Base-by-base conservation (phyloP, 2,329 filamentous ascomycete species). In the Talaromyces verruculosus region DNA sequence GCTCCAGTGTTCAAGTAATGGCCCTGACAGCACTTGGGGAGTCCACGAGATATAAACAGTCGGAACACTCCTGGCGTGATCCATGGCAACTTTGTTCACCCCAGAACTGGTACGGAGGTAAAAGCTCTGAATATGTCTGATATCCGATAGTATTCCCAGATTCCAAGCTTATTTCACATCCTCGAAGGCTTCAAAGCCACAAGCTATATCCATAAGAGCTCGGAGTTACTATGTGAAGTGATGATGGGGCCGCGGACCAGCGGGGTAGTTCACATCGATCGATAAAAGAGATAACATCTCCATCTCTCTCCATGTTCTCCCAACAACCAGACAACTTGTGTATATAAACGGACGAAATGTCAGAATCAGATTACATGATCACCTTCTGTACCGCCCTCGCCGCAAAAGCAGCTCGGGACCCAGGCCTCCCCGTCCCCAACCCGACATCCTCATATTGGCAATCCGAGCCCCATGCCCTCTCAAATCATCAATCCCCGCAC, bases 401-500 rank as follows among this genome's bases (percentile, higher is more conserved):
- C 35, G 41, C 60, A 28, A 64, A 61, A 43, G 65, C 67, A n/a
- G 49, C 59, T 8, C 57, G 22, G 30, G 77, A 79, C 55, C 78
- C 78, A 28, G 75, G 75, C 19, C 68, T 78, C 6, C 79, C 80
- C 1, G 71, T 72, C 3, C 60, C 71, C 0, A 74, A 77, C 43
- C 78, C 79, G 1, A 80, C 78, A 1, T 25, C 70, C 6, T 74
- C 79, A 4, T 77, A 75, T 62, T 79, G 77, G 77, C 76, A 78
- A 68, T 69, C 71, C n/a, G 67, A 71, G 17, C 71, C 72, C 4
- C 76, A 77, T 67, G 59, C 70, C 10, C 71, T 78, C 19, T 73
- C 76, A 10, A 67, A 74, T 25, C 65, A 68, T 0, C 72, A 72
- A 64, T 77, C 76, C 5, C n/a, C 69, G 17, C 43, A 53, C 8